phyloP scores from a whole-genome alignment of 257 asterid species.

The Jaltomata sinuosa region DNA sequence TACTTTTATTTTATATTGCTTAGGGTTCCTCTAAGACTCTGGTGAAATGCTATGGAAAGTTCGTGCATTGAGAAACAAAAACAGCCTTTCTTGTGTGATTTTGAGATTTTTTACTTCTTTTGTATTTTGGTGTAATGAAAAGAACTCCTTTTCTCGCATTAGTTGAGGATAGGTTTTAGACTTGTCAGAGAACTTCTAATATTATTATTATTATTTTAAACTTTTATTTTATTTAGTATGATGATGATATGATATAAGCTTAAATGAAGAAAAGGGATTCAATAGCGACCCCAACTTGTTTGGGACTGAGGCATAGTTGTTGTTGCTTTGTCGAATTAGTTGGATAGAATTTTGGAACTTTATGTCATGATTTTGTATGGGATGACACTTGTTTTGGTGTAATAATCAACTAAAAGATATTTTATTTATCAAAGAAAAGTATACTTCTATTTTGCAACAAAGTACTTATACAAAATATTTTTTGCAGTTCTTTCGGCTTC shows the following conservation, averaged over 20 bases:
- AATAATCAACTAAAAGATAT: not conserved
- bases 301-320: not conserved
- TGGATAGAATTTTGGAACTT: not conserved
- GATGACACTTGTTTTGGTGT: not conserved
- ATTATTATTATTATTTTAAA: not conserved
- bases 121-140: not conserved
- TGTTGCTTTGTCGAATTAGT: not conserved
- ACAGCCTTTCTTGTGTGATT: not conserved
- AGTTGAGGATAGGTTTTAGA: not conserved
- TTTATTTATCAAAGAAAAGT: not conserved
- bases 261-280: not conserved
- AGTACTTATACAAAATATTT: constrained; percentile 12
- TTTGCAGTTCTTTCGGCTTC: constrained; percentile 85
- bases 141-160: not conserved
- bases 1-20: not conserved
- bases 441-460: not conserved
- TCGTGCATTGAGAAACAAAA: not conserved
- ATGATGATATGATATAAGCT: not conserved
- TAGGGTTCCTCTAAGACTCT: not conserved
- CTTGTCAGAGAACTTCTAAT: not conserved
- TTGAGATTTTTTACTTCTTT: not conserved
- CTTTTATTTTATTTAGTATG: not conserved
- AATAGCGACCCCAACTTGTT: not conserved
- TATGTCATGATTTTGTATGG: not conserved
- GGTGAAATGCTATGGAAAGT: not conserved